Percentiles rank a stretch among this genome's conserved stretches.
phyloP scores from a whole-genome alignment of 176 grass and related monocot species.

The Cenchrus americanus region DNA sequence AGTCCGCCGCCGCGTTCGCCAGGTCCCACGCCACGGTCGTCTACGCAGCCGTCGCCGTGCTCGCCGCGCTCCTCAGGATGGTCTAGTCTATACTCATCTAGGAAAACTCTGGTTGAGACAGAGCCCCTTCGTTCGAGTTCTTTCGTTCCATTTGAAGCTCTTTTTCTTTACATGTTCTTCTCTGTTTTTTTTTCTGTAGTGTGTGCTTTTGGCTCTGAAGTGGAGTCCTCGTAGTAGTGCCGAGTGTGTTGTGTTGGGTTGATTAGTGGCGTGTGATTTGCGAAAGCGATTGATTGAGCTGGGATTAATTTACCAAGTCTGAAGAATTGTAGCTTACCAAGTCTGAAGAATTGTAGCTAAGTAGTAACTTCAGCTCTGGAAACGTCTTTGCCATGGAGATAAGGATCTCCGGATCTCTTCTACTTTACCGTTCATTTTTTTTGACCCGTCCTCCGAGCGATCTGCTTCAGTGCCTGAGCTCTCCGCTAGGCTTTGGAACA shows the following conservation, averaged over 20 bases:
- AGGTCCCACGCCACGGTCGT: not conserved
- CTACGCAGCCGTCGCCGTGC: conserved; percentile 45
- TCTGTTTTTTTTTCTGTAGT: not conserved
- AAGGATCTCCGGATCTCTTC: no score
- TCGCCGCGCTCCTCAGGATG: conserved; percentile 45
- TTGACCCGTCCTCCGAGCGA: not conserved
- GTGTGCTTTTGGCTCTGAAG: not conserved
- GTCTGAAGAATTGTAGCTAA: conserved; percentile 38
- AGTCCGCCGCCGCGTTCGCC: conserved; percentile 33
- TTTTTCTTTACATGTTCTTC: not conserved
- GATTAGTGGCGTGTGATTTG: conserved; percentile 31
- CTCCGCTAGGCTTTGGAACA: not conserved
- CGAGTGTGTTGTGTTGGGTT: not conserved
- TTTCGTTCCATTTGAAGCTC: conserved; percentile 15
- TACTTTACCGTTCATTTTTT: not conserved
- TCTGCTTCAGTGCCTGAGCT: no score
- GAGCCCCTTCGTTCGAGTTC: not conserved
- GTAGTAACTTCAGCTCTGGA: not conserved
- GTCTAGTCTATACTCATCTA: conserved; percentile 6
- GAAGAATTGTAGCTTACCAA: conserved; percentile 27
- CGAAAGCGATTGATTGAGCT: conserved; percentile 37
- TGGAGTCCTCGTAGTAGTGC: not conserved
- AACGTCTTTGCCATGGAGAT: not conserved
- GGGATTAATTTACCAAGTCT: conserved; percentile 35
- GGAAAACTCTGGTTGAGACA: no score